Evolutionary conservation across 2,329 filamentous ascomycete species (phyloP), one percentile per base, ranked within the genome.

Genomic region (Blastomyces silverae): DNA sequence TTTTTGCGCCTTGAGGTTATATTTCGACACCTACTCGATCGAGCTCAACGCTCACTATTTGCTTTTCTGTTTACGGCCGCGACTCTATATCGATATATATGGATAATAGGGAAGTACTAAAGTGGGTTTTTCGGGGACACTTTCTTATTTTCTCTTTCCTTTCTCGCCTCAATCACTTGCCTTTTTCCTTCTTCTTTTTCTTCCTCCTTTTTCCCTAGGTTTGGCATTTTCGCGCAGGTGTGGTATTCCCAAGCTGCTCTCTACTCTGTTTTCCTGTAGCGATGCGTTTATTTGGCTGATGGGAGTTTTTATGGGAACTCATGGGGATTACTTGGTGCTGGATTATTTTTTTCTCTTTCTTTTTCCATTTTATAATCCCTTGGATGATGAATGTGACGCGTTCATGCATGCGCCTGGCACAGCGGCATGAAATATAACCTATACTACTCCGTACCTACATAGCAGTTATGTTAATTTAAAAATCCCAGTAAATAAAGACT

Each of bases 211-310:
- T 28, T 22, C 37, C 17, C 13, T 13, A 11, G 13, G 10, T 25
- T 44, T 59, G n/a, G 13, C 37, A 42, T 59, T 44, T 59, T 44
- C 13, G 13, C 11, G n/a, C 56, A 20, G 13, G 22, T 44, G 34
- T 59, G 10, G 37, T 58, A 42, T 15, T 25, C 34, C 8, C 34
- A 25, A 37, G 20, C 2, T 42, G 10, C 17, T 44, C 2, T 25
- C 20, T 17, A 44, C 44, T 15, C 1, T 44, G 25, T 25, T 17
- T 42, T 59, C 22, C 22, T 44, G 20, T 44, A 59, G 37, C 37
- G 37, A 42, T 15, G 34, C 34, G 20, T 44, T 59, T 59, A 37
- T 44, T 59, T 59, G 56, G 22, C 56, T 17, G 56, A 28, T 25
- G 20, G 56, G 56, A 28, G 56, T 59, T 42, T 42, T 44, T 11